Conservation (phyloP, 257 asterid genomes). For the Pogostemon cablin region DNA sequence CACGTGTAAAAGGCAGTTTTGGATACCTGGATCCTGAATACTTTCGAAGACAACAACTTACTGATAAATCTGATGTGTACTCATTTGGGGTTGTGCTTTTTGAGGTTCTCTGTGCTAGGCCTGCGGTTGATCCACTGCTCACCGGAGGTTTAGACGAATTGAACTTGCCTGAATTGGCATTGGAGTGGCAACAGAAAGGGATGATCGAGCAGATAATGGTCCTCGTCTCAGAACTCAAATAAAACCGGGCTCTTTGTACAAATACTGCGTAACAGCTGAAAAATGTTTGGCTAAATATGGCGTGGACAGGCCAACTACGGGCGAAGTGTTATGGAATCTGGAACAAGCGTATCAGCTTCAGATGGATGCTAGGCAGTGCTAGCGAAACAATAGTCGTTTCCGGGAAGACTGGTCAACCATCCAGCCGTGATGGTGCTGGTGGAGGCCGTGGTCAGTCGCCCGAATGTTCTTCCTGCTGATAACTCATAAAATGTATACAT, state of each 20-base stretch:
- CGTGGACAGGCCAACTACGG: conserved; percentile 55
- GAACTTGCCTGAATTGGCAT: conserved; percentile 53
- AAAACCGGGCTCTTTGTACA: conserved; percentile 41
- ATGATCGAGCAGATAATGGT: conserved; percentile 42
- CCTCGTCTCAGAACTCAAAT: conserved; percentile 38
- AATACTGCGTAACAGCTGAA: conserved; percentile 51
- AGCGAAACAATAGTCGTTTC: neutral
- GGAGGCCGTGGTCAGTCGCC: too few species aligned
- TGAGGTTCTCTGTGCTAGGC: conserved; percentile 56
- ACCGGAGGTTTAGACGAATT: conserved; percentile 38
- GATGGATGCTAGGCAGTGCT: conserved; percentile 31
- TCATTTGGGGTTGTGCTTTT: conserved; percentile 61
- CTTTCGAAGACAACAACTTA: conserved; percentile 52
- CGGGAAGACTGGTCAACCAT: too few species aligned
- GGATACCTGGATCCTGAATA: conserved; percentile 65
- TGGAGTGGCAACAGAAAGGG: conserved; percentile 53
- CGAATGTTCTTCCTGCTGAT: too few species aligned
- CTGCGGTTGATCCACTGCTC: conserved; percentile 47
- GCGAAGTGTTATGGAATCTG: conserved; percentile 60
- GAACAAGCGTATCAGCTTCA: conserved; percentile 61
- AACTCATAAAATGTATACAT: too few species aligned
- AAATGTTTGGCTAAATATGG: conserved; percentile 54
- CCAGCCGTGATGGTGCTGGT: too few species aligned
- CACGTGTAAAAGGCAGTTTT: conserved; percentile 66
- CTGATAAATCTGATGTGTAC: conserved; percentile 59